phyloP scores from a whole-genome alignment of 306 rosid genomes.

The Rosa chinensis region DNA sequence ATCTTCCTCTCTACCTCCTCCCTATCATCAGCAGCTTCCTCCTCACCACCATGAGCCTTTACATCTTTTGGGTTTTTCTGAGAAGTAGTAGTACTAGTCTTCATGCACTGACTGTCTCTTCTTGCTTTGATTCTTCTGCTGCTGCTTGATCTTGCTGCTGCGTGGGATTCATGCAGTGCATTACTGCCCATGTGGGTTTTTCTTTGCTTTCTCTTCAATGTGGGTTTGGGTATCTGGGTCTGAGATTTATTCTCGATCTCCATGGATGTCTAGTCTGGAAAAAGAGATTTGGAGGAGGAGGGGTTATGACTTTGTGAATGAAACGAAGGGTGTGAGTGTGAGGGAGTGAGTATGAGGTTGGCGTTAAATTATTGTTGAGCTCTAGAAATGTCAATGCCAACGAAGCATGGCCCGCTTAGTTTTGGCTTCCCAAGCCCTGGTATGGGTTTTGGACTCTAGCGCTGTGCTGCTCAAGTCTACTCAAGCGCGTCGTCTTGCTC shows the following conservation, averaged over 20 bases:
- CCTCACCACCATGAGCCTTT: not conserved
- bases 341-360: slow-evolving; percentile 16
- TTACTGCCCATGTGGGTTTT: slow-evolving; percentile 5
- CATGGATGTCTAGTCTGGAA: slow-evolving; percentile 23
- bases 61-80: not conserved
- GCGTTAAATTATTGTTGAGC: slow-evolving; percentile 58
- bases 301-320: not conserved
- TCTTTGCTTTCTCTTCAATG: slow-evolving; percentile 42
- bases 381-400: slow-evolving; percentile 92
- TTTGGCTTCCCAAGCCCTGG: slow-evolving; percentile 45
- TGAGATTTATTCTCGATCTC: slow-evolving; percentile 11
- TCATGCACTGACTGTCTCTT: slow-evolving; percentile 9
- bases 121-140: slow-evolving; percentile 11
- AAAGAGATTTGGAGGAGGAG: not conserved
- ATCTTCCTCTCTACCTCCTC: slow-evolving; percentile 80
- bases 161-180: slow-evolving; percentile 30
- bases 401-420: slow-evolving; percentile 73
- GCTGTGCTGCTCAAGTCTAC: slow-evolving; percentile 28
- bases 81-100: not conserved
- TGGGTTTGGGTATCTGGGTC: slow-evolving; percentile 24
- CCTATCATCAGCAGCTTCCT: slow-evolving; percentile 37
- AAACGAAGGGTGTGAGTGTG: slow-evolving; percentile 7
- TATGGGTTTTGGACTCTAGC: slow-evolving; percentile 29
- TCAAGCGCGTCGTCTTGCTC: slow-evolving; percentile 12
- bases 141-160: slow-evolving; percentile 1